These are phyloP conservation scores for Vicia villosa DNA, from an alignment of 306 rosid genomes.

Conservation along the genomic window DNA sequence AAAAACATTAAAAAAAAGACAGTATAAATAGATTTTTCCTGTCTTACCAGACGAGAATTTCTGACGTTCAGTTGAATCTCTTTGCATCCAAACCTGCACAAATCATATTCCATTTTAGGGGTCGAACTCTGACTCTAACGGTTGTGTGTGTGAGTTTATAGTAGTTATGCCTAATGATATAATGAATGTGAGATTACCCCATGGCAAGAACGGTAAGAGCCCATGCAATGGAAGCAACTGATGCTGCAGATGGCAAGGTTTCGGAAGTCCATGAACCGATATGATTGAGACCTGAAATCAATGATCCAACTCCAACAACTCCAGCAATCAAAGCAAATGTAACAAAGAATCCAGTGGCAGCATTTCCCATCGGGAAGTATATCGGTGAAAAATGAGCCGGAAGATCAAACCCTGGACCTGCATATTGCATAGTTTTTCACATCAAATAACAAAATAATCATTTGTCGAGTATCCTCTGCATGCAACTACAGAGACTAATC, in stretches of 20 bases:
- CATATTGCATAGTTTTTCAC: slow-evolving; percentile 39
- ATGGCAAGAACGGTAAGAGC: slow-evolving; percentile 87
- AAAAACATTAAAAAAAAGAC: not conserved
- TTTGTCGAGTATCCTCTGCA: no score
- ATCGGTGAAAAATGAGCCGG: slow-evolving; percentile 96
- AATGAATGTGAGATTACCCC: slow-evolving; percentile 73
- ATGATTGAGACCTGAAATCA: slow-evolving; percentile 71
- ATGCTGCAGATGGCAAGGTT: slow-evolving; percentile 80
- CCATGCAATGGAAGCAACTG: slow-evolving; percentile 88
- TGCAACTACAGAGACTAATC: no score
- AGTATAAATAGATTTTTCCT: not conserved
- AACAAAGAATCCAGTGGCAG: slow-evolving; percentile 96
- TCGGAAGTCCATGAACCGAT: slow-evolving; percentile 76
- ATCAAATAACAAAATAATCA: slow-evolving; percentile 4
- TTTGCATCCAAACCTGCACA: slow-evolving; percentile 82
- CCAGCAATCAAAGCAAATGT: slow-evolving; percentile 81
- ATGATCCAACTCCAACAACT: slow-evolving; percentile 81
- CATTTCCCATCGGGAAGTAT: slow-evolving; percentile 93
- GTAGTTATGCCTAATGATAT: not conserved
- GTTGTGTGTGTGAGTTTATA: no score
- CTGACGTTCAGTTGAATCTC: slow-evolving; percentile 77
- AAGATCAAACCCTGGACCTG: slow-evolving; percentile 66
- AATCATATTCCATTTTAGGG: slow-evolving; percentile 17
- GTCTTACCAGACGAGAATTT: slow-evolving; percentile 81
- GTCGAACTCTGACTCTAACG: no score